Evolutionary conservation across 306 rosid genomes (phyloP), one percentile per base, ranked within the genome.

Genomic region (Cicer yamashitae): DNA sequence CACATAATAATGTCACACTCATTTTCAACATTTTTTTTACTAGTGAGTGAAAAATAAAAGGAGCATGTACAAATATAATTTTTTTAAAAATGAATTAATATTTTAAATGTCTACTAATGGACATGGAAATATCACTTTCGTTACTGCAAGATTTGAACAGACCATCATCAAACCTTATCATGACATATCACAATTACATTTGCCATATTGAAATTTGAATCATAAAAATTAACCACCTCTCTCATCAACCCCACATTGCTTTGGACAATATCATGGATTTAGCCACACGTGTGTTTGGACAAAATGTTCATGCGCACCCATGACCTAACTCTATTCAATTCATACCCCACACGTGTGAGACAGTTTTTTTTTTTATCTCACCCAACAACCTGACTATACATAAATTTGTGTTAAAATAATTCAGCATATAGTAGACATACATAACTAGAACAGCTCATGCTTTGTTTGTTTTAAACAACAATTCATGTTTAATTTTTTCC

Each of bases 221-320:
- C 85, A 74, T 74, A 75, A 79, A 54, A 14, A 14, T 30, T 3
- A 8, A 62, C 70, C 70, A 62, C 86, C 86, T 83, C 85, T 76
- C 83, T 82, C 84, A 81, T 80, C 83, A 82, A 82, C 79, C 82
- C 87, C 91, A 85, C 88, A 81, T 80, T 84, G 34, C 34, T 82
- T 86, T 65, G 46, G 52, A 56, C 76, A 81, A 54, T 34, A 47
- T 77, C 25, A 82, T 76, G 64, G 60, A 80, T 74, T 46, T 59
- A 38, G 34, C 43, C 91, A 81, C 90, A 83, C 82, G 84, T 85
- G 88, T 83, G 78, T 50, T 61, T 64, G 17, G 79, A 78, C 86
- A 81, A 83, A 82, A 78, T 63, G 82, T 69, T 79, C 85, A 86
- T 86, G 87, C 85, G 59, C 77, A 73, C 45, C 82, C 56, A 81